These are phyloP conservation scores for Phaeomoniella chlamydospora DNA, from an alignment of 2,329 filamentous ascomycete genomes.

Conservation along the genomic window DNA sequence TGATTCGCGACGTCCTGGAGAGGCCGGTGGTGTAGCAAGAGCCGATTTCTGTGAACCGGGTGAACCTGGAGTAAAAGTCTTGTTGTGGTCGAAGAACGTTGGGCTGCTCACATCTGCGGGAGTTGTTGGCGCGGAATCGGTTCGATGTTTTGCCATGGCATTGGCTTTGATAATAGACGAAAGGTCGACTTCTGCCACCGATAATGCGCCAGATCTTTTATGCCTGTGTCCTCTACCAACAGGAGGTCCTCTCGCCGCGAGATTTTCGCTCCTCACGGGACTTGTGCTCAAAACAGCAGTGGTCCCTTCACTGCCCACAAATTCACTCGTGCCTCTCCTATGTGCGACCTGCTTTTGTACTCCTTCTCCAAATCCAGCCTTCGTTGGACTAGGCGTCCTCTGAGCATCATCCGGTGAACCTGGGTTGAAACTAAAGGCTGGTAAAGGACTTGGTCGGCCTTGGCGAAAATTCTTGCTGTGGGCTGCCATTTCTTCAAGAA, in stretches of 20 bases:
- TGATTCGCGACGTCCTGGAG: slow-evolving; percentile 16
- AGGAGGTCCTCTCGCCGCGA: slow-evolving; percentile 32
- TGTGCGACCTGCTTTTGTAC: slow-evolving; percentile 33
- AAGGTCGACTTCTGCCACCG: slow-evolving; percentile 56
- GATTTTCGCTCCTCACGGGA: slow-evolving; percentile 19
- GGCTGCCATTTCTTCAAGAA: slow-evolving; percentile 13
- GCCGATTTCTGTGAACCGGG: slow-evolving; percentile 1
- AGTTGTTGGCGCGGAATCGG: slow-evolving; percentile 44
- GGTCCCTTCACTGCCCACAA: slow-evolving; percentile 46
- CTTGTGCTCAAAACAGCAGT: slow-evolving; percentile 19
- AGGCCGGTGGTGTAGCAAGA: slow-evolving; percentile 9
- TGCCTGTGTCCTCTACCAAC: slow-evolving; percentile 60
- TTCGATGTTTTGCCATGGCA: slow-evolving; percentile 35
- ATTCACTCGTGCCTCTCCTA: slow-evolving; percentile 69
- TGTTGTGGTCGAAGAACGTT: neutral
- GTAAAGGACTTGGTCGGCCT: slow-evolving; percentile 10
- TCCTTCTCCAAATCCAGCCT: slow-evolving; percentile 5
- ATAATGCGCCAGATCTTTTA: slow-evolving; percentile 67
- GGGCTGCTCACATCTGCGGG: slow-evolving; percentile 22
- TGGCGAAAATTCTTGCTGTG: slow-evolving; percentile 12
- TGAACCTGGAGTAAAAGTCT: neutral
- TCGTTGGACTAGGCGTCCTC: slow-evolving; percentile 11
- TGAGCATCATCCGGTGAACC: slow-evolving; percentile 3
- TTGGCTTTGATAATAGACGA: slow-evolving; percentile 51
- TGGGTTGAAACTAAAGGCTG: slow-evolving; percentile 11